Conservation (phyloP, 2,329 filamentous ascomycete genomes). For the Ophiostoma triangulosporum region DNA sequence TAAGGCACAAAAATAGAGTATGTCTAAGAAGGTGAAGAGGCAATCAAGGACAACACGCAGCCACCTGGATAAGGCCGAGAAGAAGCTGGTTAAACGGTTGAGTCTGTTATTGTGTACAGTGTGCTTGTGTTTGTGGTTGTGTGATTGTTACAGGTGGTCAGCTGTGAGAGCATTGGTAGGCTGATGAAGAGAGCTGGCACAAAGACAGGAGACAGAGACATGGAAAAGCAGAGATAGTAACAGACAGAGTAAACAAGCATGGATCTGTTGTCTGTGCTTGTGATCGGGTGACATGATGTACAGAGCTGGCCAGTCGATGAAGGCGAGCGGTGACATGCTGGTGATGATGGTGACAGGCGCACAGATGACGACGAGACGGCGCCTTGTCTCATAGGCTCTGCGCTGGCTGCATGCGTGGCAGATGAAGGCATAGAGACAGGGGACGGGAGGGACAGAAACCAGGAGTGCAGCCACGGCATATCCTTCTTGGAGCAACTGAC, state of each 20-base stretch:
- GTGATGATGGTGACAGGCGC: background rate
- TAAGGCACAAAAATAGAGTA: background rate
- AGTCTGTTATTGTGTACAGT: background rate
- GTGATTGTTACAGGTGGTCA: background rate
- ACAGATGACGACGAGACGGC: background rate
- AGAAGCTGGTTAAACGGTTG: background rate
- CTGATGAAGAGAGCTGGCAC: background rate
- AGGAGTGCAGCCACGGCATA: background rate
- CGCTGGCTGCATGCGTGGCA: conserved; percentile 1
- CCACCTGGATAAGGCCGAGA: background rate
- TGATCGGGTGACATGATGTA: background rate
- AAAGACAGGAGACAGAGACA: background rate
- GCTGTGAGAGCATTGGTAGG: background rate
- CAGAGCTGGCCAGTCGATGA: background rate
- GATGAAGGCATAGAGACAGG: background rate
- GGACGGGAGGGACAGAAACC: background rate
- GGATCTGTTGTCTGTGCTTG: background rate
- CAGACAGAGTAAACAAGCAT: background rate
- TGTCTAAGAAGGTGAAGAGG: background rate
- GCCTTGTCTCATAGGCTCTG: background rate
- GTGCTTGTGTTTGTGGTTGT: background rate
- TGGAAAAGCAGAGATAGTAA: background rate
- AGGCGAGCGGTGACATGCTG: background rate
- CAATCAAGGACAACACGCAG: background rate
- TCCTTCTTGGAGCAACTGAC: background rate